These are phyloP conservation scores for Cryphonectria radicalis DNA, from an alignment of 2,329 filamentous ascomycete species.

Conservation along the genomic window DNA sequence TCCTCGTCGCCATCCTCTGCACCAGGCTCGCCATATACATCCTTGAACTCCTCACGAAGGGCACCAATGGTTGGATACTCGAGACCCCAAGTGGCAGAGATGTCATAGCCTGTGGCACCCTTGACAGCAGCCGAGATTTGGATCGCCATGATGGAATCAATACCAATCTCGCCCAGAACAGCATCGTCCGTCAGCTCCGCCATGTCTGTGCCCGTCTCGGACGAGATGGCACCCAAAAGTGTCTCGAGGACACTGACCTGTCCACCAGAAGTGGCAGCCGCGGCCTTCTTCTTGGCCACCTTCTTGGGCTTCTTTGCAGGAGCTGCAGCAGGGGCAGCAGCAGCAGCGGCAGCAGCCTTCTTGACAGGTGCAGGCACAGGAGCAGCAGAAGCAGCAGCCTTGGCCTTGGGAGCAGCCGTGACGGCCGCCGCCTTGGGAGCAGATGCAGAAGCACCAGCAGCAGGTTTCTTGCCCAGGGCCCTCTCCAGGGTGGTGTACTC, in stretches of 20 bases:
- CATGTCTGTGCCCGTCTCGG: conserved; percentile 29
- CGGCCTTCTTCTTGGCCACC: conserved; percentile 3
- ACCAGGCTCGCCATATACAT: conserved; percentile 13
- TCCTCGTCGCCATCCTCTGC: conserved; percentile 8
- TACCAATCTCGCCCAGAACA: conserved; percentile 36
- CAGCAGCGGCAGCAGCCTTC: conserved; percentile 3
- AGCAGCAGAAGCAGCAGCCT: neutral
- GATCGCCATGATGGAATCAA: conserved; percentile 38
- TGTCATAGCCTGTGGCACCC: conserved; percentile 18
- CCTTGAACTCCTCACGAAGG: conserved; percentile 20
- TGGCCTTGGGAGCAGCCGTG: conserved; percentile 10
- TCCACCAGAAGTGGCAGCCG: neutral
- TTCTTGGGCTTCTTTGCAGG: conserved; percentile 5
- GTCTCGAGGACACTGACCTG: conserved; percentile 17
- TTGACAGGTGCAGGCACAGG: conserved; percentile 8
- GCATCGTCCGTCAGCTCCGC: conserved; percentile 30
- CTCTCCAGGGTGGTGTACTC: conserved; percentile 29
- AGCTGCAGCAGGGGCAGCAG: neutral
- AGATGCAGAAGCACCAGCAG: neutral
- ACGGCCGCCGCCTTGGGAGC: conserved; percentile 4
- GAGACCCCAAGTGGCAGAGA: conserved; percentile 21
- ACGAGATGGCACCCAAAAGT: conserved; percentile 21
- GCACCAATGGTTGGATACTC: conserved; percentile 18
- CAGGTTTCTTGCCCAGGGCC: conserved; percentile 17
- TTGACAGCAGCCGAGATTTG: conserved; percentile 29